Evolutionary conservation across 306 rosid species (phyloP), one percentile per base, ranked within the genome.

Genomic region (Boehmeria nivea): DNA sequence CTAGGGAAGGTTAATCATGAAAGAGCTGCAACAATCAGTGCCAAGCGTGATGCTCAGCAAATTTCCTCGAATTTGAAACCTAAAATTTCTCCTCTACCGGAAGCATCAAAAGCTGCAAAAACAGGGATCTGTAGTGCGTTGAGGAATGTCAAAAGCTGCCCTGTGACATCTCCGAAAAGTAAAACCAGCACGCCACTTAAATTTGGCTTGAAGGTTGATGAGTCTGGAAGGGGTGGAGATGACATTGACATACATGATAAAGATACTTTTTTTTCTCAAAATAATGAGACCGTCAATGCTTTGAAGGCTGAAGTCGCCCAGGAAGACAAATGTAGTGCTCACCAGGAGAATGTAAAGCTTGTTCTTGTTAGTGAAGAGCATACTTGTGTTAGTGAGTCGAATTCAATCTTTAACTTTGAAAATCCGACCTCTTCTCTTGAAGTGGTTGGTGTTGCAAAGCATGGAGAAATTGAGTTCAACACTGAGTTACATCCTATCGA

Each of bases 1-100:
- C 60, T 47, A 48, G 81, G 81, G 58, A 89, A 74, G 70, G 60
- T 75, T 63, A 83, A 72, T 71, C 53, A 75, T 42, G 69, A 70
- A 39, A 73, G 78, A 81, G 55, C 69, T 54, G 57, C 48, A 28
- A 23, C 15, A 40, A 47, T 69, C 54, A 48, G 44, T 51, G 27
- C 39, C 13, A 75, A 69, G 23, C 37, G 64, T 43, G 65, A 67
- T 66, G 31, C 49, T 74, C 84, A 54, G 43, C 65, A 57, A 56
- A 59, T 34, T 10, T 67, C 69, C 33, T 46, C 23, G 28, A 68
- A 31, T 37, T 59, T 27, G 56, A 68, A 55, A 51, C 43, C 64
- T n/a, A 71, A 38, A 53, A 58, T 54, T 63, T 62, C 69, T 61
- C 25, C 77, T 50, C 51, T 45, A 57, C 72, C 47, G 44, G 76